Percentiles rank a stretch among this genome's conserved stretches.
Evolutionary conservation across 768 basidiomycete genomes (phyloP).

Genomic region (Tephrocybe sp.): DNA sequence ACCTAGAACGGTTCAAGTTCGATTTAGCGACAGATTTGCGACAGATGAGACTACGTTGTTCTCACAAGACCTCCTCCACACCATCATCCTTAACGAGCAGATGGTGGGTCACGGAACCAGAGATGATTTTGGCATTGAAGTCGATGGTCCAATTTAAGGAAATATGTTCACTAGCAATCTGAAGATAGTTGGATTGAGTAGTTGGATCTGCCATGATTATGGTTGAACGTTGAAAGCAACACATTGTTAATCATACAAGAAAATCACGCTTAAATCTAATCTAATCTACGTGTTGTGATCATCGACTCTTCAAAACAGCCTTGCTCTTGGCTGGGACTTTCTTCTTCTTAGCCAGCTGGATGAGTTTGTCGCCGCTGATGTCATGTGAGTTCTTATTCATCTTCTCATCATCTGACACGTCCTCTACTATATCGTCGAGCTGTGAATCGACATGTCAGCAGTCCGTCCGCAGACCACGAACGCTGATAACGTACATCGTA

Average conservation of each 20-base stretch:
- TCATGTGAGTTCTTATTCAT: conserved; percentile 27
- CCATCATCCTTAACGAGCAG: conserved; percentile 54
- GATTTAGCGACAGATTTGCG: neutral
- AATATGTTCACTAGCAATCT: conserved; percentile 66
- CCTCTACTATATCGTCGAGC: conserved; percentile 50
- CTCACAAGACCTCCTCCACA: conserved; percentile 63
- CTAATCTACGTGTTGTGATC: too few species aligned
- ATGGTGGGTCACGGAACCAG: conserved; percentile 64
- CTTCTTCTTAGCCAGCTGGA: conserved; percentile 45
- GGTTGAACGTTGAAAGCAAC: neutral
- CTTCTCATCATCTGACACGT: conserved; percentile 51
- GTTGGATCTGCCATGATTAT: conserved; percentile 52
- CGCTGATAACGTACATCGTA: conserved; percentile 61
- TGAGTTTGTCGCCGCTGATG: conserved; percentile 34
- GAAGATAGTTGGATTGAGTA: conserved; percentile 77
- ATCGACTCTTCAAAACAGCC: neutral
- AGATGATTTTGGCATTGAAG: conserved; percentile 49
- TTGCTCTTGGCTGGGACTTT: conserved; percentile 19
- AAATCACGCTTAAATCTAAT: too few species aligned
- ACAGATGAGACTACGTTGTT: conserved; percentile 2
- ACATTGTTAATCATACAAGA: too few species aligned
- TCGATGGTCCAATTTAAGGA: conserved; percentile 79
- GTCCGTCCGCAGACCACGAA: neutral
- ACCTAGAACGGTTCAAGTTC: conserved; percentile 32
- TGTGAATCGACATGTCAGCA: conserved; percentile 11